Evolutionary conservation across 1,284 basidiomycete genomes (phyloP).

Genomic region (Trametes pubescens): DNA sequence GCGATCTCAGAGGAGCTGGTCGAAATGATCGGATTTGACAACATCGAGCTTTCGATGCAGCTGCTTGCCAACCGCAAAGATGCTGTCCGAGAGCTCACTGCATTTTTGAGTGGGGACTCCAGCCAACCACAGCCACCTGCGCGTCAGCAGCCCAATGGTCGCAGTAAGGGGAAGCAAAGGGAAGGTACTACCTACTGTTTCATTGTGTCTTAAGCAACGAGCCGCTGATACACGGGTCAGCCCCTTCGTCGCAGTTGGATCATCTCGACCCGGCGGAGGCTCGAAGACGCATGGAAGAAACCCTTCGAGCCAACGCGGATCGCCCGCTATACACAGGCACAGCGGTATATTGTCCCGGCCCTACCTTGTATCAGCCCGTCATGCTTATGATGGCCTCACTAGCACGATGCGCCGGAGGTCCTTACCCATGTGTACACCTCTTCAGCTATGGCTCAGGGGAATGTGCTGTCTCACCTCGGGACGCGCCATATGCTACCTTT

Average conservation of each 20-base stretch:
- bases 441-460: conserved; percentile 64
- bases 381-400: conserved; percentile 10
- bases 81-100: conserved; percentile 36
- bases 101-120: conserved; percentile 11
- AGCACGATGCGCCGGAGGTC: conserved; percentile 65
- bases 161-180: conserved; percentile 23
- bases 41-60: conserved; percentile 74
- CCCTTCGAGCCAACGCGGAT: conserved; percentile 68
- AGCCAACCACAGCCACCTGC: background rate
- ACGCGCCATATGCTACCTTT: conserved; percentile 84
- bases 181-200: conserved; percentile 18
- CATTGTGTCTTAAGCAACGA: too few species aligned
- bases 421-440: conserved; percentile 95
- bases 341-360: conserved; percentile 53
- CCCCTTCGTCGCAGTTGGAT: conserved; percentile 30
- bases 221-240: background rate
- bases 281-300: conserved; percentile 70
- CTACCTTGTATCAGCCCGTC: background rate
- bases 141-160: conserved; percentile 8
- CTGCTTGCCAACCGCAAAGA: conserved; percentile 58
- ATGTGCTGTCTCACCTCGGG: conserved; percentile 77
- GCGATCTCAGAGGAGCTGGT: conserved; percentile 82
- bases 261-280: conserved; percentile 63
- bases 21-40: conserved; percentile 89
- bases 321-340: conserved; percentile 72